Percentiles rank a stretch among this genome's conserved stretches.
These are phyloP conservation scores for Scedosporium minutisporum DNA, from an alignment of 2,329 filamentous ascomycete species.

Conservation along the genomic window DNA sequence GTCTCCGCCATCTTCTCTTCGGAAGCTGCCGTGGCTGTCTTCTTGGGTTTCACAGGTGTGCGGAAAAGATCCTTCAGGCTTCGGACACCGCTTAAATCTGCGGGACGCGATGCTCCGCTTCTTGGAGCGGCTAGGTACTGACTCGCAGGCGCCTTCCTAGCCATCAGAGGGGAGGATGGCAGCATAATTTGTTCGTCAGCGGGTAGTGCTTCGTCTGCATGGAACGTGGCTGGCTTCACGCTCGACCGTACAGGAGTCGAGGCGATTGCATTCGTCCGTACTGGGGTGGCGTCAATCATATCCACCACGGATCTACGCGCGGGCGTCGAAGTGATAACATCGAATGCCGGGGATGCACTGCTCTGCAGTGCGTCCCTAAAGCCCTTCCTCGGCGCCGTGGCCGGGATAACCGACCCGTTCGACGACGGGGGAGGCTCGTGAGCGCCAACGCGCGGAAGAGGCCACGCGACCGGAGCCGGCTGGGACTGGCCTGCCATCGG, in stretches of 20 bases:
- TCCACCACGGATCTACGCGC: background rate
- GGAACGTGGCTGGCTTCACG: background rate
- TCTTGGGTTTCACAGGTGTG: conserved; percentile 27
- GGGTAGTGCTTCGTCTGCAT: background rate
- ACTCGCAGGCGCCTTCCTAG: conserved; percentile 13
- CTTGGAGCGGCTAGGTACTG: conserved; percentile 3
- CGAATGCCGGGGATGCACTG: conserved; percentile 19
- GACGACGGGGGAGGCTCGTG: conserved; percentile 1
- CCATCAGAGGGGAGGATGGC: conserved; percentile 25
- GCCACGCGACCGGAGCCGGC: background rate
- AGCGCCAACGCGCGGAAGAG: background rate
- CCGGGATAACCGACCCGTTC: conserved; percentile 26
- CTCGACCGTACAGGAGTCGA: background rate
- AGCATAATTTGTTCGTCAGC: conserved; percentile 19
- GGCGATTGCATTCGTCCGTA: background rate
- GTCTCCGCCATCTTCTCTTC: conserved; percentile 11
- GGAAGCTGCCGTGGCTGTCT: conserved; percentile 9
- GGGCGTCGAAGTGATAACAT: conserved; percentile 22
- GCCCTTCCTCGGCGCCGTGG: conserved; percentile 26
- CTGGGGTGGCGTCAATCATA: conserved; percentile 11
- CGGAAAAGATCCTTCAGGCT: conserved; percentile 18
- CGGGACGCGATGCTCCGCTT: conserved; percentile 10
- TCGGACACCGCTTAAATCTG: conserved; percentile 10
- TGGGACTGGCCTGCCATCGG: background rate
- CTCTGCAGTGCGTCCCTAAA: conserved; percentile 20